phyloP scores from a whole-genome alignment of 768 basidiomycete genomes.

The Boletus eberwhitei region DNA sequence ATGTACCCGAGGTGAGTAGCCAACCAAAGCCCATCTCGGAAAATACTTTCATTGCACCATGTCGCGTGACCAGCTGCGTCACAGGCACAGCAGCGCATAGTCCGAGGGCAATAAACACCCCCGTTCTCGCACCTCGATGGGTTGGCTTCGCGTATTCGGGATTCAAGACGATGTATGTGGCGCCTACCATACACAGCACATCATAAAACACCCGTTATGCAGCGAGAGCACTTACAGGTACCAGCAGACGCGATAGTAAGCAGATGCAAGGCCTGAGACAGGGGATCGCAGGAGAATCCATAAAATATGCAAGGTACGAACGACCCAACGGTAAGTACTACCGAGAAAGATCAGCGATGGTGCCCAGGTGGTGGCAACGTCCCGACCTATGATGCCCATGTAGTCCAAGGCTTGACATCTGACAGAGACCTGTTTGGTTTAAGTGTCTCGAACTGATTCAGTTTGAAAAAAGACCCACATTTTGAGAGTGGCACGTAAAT shows the following conservation, averaged over 20 bases:
- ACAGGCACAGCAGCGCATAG: slow-evolving; percentile 67
- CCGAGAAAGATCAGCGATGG: slow-evolving; percentile 6
- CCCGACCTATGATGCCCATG: slow-evolving; percentile 69
- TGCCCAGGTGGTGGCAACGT: neutral
- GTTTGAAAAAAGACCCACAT: slow-evolving; percentile 41
- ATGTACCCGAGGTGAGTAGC: slow-evolving; percentile 62
- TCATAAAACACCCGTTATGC: neutral
- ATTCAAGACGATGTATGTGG: slow-evolving; percentile 72
- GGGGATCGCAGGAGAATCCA: slow-evolving; percentile 66
- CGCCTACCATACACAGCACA: slow-evolving; percentile 38
- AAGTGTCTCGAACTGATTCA: neutral
- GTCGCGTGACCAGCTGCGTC: slow-evolving; percentile 54
- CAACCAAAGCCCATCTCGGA: slow-evolving; percentile 68
- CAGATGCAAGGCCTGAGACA: slow-evolving; percentile 54
- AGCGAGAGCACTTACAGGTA: slow-evolving; percentile 44
- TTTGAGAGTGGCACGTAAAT: slow-evolving; percentile 65
- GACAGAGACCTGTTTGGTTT: slow-evolving; percentile 48
- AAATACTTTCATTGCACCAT: slow-evolving; percentile 54
- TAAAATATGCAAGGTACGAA: slow-evolving; percentile 77
- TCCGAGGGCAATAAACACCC: slow-evolving; percentile 77
- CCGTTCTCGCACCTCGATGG: slow-evolving; percentile 72
- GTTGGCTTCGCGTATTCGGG: slow-evolving; percentile 75
- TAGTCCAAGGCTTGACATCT: slow-evolving; percentile 71
- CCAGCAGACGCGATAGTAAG: slow-evolving; percentile 50
- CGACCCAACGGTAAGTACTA: slow-evolving; percentile 72